These are phyloP conservation scores for Tetrahymena malaccensis DNA, from an alignment of 73 alveolate species.

Conservation along the genomic window DNA sequence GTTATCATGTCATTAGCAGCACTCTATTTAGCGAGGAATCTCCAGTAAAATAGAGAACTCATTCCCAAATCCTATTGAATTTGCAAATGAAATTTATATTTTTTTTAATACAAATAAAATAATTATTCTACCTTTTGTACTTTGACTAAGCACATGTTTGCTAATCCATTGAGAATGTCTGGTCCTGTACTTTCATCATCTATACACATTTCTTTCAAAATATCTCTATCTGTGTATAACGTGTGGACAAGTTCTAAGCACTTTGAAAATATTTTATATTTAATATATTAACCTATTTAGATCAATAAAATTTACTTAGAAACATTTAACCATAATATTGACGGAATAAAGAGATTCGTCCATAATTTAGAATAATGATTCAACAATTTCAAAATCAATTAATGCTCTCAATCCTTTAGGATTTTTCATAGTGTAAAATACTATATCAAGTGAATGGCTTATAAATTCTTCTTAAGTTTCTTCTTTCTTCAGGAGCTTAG, in stretches of 20 bases:
- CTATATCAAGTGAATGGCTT: background rate
- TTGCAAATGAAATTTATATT: background rate
- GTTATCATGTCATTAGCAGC: background rate
- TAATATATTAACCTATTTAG: background rate
- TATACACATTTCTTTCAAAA: background rate
- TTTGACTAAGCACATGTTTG: background rate
- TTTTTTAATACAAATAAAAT: background rate
- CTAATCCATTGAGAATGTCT: background rate
- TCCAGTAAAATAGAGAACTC: background rate
- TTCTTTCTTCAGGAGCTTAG: background rate
- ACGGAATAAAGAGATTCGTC: background rate
- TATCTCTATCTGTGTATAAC: background rate
- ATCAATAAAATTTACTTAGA: background rate
- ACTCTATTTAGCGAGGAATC: background rate
- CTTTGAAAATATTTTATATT: background rate
- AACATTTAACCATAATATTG: background rate
- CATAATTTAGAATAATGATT: background rate
- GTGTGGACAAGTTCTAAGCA: background rate
- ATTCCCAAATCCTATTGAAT: background rate
- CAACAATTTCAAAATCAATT: background rate
- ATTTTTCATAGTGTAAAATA: background rate
- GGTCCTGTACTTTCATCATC: background rate
- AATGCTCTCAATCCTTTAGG: background rate
- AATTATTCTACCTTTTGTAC: background rate
- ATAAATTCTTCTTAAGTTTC: background rate